These are phyloP conservation scores for Helichrysum umbraculigerum DNA, from an alignment of 129 eudicot species.

Conservation along the genomic window DNA sequence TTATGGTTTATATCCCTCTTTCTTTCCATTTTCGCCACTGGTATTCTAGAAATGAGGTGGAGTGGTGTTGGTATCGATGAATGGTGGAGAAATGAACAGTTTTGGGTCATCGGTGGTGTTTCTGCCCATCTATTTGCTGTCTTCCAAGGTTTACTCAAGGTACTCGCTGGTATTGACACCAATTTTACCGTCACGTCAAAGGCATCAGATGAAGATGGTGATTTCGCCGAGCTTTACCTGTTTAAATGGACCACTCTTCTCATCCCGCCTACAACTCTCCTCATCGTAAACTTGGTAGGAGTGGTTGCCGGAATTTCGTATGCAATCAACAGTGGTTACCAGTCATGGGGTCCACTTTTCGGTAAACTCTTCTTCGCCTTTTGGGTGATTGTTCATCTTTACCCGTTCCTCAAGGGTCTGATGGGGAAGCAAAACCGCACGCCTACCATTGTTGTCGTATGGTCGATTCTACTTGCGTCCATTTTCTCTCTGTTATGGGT, in stretches of 20 bases:
- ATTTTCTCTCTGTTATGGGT: slow-evolving; percentile 89
- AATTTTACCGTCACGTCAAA: slow-evolving; percentile 92
- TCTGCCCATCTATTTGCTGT: slow-evolving; percentile 87
- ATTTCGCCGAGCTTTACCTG: slow-evolving; percentile 74
- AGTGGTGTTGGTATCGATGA: slow-evolving; percentile 92
- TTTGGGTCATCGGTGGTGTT: slow-evolving; percentile 95
- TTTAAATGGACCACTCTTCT: slow-evolving; percentile 93
- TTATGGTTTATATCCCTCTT: slow-evolving; percentile 88
- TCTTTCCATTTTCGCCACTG: slow-evolving; percentile 87
- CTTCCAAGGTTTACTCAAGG: slow-evolving; percentile 84
- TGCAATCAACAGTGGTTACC: slow-evolving; percentile 86
- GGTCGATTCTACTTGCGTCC: slow-evolving; percentile 89
- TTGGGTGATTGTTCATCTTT: slow-evolving; percentile 95
- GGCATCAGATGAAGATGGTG: slow-evolving; percentile 89
- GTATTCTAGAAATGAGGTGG: slow-evolving; percentile 94
- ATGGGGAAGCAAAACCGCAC: slow-evolving; percentile 95
- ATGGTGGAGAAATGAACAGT: slow-evolving; percentile 96
- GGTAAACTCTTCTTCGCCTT: slow-evolving; percentile 86
- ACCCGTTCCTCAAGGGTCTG: slow-evolving; percentile 89
- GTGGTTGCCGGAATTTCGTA: slow-evolving; percentile 85
- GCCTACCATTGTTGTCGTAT: slow-evolving; percentile 78
- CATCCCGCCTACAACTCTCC: slow-evolving; percentile 86
- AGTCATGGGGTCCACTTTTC: slow-evolving; percentile 91
- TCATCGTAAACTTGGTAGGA: slow-evolving; percentile 74
- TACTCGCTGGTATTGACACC: slow-evolving; percentile 88